These are phyloP conservation scores for Termitomyces bulborhizus DNA, from an alignment of 768 basidiomycete species.

Conservation along the genomic window DNA sequence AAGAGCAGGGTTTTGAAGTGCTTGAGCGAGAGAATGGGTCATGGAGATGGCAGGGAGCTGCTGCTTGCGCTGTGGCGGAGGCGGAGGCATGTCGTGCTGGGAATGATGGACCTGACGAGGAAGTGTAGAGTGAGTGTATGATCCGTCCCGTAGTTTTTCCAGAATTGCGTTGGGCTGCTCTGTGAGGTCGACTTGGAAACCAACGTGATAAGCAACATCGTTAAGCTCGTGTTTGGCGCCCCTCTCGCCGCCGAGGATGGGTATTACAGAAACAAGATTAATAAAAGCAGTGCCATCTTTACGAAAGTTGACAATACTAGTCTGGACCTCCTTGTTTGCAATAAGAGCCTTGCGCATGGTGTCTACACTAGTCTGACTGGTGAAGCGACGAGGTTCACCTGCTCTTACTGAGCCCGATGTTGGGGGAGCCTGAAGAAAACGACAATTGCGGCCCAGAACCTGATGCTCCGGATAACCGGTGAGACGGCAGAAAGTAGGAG, in stretches of 20 bases:
- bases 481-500: constrained; percentile 71
- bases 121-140: constrained; percentile 50
- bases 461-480: constrained; percentile 74
- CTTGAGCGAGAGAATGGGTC: constrained; percentile 43
- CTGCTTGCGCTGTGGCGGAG: constrained; percentile 31
- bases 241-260: constrained; percentile 60
- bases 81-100: not conserved
- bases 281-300: constrained; percentile 83
- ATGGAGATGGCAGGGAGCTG: constrained; percentile 42
- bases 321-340: constrained; percentile 85
- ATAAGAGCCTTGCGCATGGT: constrained; percentile 59
- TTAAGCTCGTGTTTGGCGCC: constrained; percentile 47
- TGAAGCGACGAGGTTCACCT: constrained; percentile 45
- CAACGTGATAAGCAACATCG: constrained; percentile 82
- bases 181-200: constrained; percentile 92
- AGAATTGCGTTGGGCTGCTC: constrained; percentile 83
- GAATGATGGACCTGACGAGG: not conserved
- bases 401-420: constrained; percentile 29
- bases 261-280: constrained; percentile 90
- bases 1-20: constrained; percentile 43
- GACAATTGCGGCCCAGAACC: constrained; percentile 86
- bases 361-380: constrained; percentile 55
- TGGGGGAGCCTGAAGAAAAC: constrained; percentile 77
- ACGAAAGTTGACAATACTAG: constrained; percentile 79
- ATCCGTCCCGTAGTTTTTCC: constrained; percentile 72